A percentile compares a stretch with the other conserved stretches of the same genome.
These are phyloP conservation scores for Coccinonectria pachysandricola DNA, from an alignment of 2,329 filamentous ascomycete species.

Conservation along the genomic window DNA sequence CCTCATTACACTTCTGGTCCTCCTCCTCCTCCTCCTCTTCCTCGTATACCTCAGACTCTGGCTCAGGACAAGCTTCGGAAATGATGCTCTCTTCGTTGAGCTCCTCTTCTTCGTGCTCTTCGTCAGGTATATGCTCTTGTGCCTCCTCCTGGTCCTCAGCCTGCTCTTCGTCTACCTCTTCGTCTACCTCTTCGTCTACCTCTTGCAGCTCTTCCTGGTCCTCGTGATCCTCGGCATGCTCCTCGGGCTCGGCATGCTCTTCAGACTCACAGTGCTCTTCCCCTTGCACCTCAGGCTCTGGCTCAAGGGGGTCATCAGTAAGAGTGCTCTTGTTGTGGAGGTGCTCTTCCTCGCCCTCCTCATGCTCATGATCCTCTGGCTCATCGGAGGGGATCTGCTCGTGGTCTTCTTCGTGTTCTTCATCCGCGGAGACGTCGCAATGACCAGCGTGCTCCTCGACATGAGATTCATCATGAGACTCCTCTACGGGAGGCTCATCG, in stretches of 20 bases:
- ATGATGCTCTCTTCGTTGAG: too few relatives aligned
- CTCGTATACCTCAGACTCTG: too few relatives aligned
- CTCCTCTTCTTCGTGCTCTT: slow-evolving; percentile 4
- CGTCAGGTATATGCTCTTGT: slow-evolving; percentile 2
- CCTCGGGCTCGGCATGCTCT: slow-evolving; percentile 3
- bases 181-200: slow-evolving; percentile 1
- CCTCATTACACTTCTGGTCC: too few relatives aligned
- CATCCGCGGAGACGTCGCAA: too few relatives aligned
- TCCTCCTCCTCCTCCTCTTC: too few relatives aligned
- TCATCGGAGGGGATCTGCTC: slow-evolving; percentile 3
- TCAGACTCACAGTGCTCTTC: slow-evolving; percentile 4
- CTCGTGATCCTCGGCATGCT: slow-evolving; percentile 1
- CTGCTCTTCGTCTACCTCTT: slow-evolving; percentile 1
- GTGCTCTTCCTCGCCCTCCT: too few relatives aligned
- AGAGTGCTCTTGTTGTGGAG: too few relatives aligned
- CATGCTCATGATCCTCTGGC: slow-evolving; percentile 2
- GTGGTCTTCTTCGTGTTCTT: too few relatives aligned
- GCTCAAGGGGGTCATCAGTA: slow-evolving; percentile 1
- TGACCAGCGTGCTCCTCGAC: too few relatives aligned
- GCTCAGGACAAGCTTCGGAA: too few relatives aligned
- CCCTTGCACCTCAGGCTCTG: neutral
- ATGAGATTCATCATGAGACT: too few relatives aligned
- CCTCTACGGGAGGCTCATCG: too few relatives aligned
- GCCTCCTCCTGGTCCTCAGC: slow-evolving; percentile 2
- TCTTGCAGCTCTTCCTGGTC: slow-evolving; percentile 1